These are phyloP conservation scores for Pichia nanzhaoensis DNA, from an alignment of 805 yeast species.

Conservation along the genomic window DNA sequence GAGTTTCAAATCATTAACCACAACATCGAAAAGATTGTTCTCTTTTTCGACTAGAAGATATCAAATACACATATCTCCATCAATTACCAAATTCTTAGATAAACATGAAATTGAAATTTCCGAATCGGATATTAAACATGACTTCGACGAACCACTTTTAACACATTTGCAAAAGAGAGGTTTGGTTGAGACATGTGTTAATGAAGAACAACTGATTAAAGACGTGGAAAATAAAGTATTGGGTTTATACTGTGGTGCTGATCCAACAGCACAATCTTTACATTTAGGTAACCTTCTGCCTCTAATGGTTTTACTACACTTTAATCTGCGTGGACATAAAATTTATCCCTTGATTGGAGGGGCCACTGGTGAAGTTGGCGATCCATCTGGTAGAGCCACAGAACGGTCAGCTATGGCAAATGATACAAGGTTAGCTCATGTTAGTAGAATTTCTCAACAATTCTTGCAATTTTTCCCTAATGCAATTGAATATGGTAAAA, in stretches of 20 bases:
- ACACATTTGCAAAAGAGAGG: constrained; percentile 40
- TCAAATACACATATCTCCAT: constrained; percentile 12
- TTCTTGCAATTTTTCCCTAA: constrained; percentile 51
- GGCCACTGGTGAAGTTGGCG: constrained; percentile 95
- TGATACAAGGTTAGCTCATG: constrained; percentile 47
- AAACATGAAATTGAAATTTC: constrained; percentile 17
- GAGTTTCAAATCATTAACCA: too few relatives aligned
- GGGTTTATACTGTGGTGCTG: constrained; percentile 88
- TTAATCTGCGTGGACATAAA: constrained; percentile 75
- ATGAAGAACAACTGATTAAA: constrained; percentile 25
- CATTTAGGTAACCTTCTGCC: constrained; percentile 92
- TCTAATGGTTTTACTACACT: constrained; percentile 75
- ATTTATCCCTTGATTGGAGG: constrained; percentile 86
- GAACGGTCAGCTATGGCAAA: constrained; percentile 62
- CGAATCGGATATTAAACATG: constrained; percentile 24
- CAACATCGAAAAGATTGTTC: not conserved
- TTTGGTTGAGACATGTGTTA: constrained; percentile 36
- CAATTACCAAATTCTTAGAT: constrained; percentile 17
- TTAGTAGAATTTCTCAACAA: constrained; percentile 53
- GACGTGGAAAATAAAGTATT: constrained; percentile 32
- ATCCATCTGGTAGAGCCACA: constrained; percentile 85
- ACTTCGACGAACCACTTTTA: constrained; percentile 34
- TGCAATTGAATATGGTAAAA: constrained; percentile 57
- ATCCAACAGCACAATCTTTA: constrained; percentile 84
- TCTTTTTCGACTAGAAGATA: not conserved